These are phyloP conservation scores for Prunella vulgaris DNA, from an alignment of 257 asterid genomes.

Conservation along the genomic window DNA sequence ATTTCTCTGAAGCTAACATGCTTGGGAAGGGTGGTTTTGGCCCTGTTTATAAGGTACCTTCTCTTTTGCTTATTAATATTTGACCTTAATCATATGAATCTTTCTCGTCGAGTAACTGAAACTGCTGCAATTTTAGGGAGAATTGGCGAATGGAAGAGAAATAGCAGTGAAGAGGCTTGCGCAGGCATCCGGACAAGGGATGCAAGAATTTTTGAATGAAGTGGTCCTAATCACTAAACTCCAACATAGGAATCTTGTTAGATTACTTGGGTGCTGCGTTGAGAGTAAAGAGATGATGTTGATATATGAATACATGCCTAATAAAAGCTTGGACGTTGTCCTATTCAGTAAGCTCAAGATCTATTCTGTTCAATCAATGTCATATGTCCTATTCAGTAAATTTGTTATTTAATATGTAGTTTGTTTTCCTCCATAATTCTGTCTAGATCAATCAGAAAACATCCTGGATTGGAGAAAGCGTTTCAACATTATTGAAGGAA, in stretches of 20 bases:
- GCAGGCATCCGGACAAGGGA: constrained; percentile 33
- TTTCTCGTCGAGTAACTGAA: not conserved
- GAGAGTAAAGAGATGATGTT: constrained; percentile 17
- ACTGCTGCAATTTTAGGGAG: constrained; percentile 25
- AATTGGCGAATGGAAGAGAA: constrained; percentile 26
- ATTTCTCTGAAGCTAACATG: not conserved
- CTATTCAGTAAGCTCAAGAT: constrained; percentile 29
- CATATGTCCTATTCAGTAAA: not conserved
- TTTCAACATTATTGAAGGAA: not conserved
- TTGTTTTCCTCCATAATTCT: not conserved
- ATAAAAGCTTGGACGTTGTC: constrained; percentile 31
- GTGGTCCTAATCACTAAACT: not conserved
- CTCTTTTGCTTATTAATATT: not conserved
- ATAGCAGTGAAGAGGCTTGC: constrained; percentile 43
- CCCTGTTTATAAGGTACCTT: constrained; percentile 6
- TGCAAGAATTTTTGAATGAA: not conserved
- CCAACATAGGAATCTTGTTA: not conserved
- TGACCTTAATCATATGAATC: not conserved
- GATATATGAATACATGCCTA: constrained; percentile 20
- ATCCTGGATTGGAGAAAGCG: constrained; percentile 3
- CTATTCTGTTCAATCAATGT: not conserved
- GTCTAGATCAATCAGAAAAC: not conserved
- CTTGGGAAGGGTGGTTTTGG: constrained; percentile 6
- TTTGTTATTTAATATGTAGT: too few relatives aligned
- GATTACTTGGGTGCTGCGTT: not conserved